phyloP scores from a whole-genome alignment of 2,329 filamentous ascomycete species.

The Phaeosphaeriaceae sp. region DNA sequence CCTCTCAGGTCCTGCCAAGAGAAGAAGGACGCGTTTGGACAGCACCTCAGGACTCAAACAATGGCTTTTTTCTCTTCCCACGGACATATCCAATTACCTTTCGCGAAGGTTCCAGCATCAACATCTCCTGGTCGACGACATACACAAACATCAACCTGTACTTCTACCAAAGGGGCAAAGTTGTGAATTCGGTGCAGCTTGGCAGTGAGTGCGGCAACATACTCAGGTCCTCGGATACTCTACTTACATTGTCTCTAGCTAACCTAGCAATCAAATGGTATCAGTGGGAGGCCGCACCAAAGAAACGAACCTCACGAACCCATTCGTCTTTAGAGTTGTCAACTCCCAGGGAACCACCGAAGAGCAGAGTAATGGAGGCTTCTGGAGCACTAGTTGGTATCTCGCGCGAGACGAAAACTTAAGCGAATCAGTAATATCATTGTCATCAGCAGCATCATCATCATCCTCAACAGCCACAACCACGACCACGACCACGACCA shows the following conservation, averaged over 20 bases:
- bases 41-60: background rate
- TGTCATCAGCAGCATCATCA: no score
- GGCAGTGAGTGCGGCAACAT: background rate
- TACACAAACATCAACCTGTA: conserved; percentile 3
- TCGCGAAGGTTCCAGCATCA: conserved; percentile 7
- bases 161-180: conserved; percentile 4
- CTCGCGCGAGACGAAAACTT: background rate
- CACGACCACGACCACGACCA: no score
- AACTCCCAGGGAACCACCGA: background rate
- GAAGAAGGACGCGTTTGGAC: background rate
- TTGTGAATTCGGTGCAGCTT: conserved; percentile 5
- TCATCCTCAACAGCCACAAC: no score
- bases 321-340: background rate
- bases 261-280: background rate
- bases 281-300: background rate
- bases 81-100: background rate
- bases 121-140: conserved; percentile 1
- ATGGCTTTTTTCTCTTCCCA: conserved; percentile 4
- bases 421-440: background rate
- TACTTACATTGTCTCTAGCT: no score
- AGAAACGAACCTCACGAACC: background rate
- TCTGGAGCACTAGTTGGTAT: background rate
- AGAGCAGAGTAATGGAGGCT: background rate
- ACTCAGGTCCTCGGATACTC: no score
- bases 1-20: no score